A percentile compares a stretch with the other conserved stretches of the same genome.
phyloP scores from a whole-genome alignment of 2,329 filamentous ascomycete genomes.

The Acarospora socialis region DNA sequence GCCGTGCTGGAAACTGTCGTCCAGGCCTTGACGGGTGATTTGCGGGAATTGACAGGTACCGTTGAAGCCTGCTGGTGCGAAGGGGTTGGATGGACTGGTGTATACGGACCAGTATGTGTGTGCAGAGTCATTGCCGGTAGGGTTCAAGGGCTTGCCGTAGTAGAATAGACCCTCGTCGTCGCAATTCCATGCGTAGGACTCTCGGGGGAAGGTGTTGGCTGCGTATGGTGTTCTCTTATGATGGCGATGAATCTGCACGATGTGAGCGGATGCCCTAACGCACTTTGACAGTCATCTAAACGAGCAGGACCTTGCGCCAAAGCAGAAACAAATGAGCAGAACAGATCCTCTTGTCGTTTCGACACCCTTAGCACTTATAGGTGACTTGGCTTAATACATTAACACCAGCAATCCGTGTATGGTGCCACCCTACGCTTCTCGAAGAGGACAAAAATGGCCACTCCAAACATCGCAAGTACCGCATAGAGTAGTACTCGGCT shows the following conservation, averaged over 20 bases:
- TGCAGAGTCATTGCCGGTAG: constrained; percentile 32
- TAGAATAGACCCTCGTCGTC: constrained; percentile 55
- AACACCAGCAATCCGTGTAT: too few species aligned
- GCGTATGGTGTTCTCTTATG: constrained; percentile 76
- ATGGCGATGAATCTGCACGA: constrained; percentile 55
- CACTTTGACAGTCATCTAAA: too few species aligned
- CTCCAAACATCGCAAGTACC: too few species aligned
- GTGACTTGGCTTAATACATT: too few species aligned
- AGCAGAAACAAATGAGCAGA: neutral
- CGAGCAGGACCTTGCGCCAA: neutral
- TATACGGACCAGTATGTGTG: constrained; percentile 52
- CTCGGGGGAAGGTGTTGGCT: constrained; percentile 59
- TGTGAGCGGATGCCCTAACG: too few species aligned
- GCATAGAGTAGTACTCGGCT: too few species aligned
- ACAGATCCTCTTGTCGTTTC: too few species aligned
- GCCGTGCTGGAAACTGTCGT: constrained; percentile 64
- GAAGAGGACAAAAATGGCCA: too few species aligned
- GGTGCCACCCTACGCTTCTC: too few species aligned
- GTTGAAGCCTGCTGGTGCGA: constrained; percentile 50
- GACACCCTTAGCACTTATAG: too few species aligned
- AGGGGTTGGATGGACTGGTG: constrained; percentile 50
- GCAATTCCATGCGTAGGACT: constrained; percentile 61
- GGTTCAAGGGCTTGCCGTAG: constrained; percentile 45
- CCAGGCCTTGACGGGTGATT: constrained; percentile 55
- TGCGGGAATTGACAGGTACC: constrained; percentile 72